Percentiles rank a stretch among this genome's conserved stretches.
Evolutionary conservation across 2,329 filamentous ascomycete species (phyloP).

Genomic region (Talaromyces sp.): DNA sequence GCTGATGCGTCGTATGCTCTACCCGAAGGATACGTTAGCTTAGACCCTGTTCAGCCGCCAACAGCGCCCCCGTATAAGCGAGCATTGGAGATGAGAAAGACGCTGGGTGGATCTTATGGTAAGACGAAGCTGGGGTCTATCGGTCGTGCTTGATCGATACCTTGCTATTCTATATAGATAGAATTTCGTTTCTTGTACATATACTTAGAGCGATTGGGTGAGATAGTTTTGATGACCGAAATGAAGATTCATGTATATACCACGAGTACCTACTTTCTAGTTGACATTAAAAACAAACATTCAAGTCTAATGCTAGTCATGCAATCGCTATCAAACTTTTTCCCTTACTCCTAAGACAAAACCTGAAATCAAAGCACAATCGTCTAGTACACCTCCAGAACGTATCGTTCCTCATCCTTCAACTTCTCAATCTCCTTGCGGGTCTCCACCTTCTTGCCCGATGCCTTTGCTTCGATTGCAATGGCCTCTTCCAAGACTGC

Average conservation of each 20-base stretch:
- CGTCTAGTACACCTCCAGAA: slow-evolving; percentile 86
- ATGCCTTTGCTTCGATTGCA: slow-evolving; percentile 62
- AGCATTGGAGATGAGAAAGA: slow-evolving; percentile 76
- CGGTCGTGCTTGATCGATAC: slow-evolving; percentile 18
- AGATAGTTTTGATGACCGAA: background rate
- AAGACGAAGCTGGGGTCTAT: slow-evolving; percentile 53
- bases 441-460: slow-evolving; percentile 72
- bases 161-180: background rate
- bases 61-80: slow-evolving; percentile 93
- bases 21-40: slow-evolving; percentile 75
- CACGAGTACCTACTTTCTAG: background rate
- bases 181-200: background rate
- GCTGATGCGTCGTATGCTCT: slow-evolving; percentile 91
- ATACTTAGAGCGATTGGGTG: background rate
- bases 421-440: slow-evolving; percentile 92
- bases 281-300: background rate
- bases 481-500: slow-evolving; percentile 92
- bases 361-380: too few species aligned
- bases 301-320: slow-evolving; percentile 6
- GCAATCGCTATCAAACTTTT: background rate
- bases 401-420: slow-evolving; percentile 92
- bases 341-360: too few species aligned
- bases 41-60: slow-evolving; percentile 90
- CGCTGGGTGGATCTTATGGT: slow-evolving; percentile 69
- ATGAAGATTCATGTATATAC: slow-evolving; percentile 6